phyloP scores from a whole-genome alignment of 2,329 filamentous ascomycete species.

The Penicillium sp. region DNA sequence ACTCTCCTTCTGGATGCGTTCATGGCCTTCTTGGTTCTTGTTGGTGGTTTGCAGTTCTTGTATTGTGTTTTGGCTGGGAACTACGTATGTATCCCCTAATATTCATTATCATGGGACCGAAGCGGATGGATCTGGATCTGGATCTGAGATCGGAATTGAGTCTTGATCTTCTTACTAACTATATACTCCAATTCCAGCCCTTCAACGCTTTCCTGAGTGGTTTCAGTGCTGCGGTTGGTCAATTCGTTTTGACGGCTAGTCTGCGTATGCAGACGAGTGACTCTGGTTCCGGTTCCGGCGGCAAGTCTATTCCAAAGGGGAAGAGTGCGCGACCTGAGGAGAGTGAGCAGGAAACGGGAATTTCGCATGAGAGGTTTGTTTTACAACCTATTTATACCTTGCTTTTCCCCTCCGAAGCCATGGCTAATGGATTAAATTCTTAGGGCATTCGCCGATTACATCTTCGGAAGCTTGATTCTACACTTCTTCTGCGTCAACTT shows the following conservation, averaged over 20 bases:
- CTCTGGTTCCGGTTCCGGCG: constrained; percentile 31
- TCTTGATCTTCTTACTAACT: neutral
- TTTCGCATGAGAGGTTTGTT: constrained; percentile 48
- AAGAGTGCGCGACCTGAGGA: constrained; percentile 30
- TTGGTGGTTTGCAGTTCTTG: constrained; percentile 87
- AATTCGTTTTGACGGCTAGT: constrained; percentile 92
- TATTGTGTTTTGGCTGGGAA: constrained; percentile 93
- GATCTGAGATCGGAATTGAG: neutral
- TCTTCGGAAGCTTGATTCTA: constrained; percentile 91
- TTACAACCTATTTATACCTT: neutral
- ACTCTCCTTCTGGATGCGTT: constrained; percentile 92
- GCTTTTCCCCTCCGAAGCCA: neutral
- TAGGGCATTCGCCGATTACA: constrained; percentile 93
- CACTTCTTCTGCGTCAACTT: constrained; percentile 99
- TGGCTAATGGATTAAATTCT: constrained; percentile 10
- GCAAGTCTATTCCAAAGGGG: constrained; percentile 57
- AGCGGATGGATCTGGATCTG: too few species aligned
- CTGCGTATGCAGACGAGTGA: constrained; percentile 88
- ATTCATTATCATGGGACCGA: neutral
- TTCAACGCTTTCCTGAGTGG: constrained; percentile 99
- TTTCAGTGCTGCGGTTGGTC: constrained; percentile 91
- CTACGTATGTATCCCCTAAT: constrained; percentile 69
- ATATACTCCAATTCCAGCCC: constrained; percentile 60
- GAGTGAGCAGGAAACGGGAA: constrained; percentile 29
- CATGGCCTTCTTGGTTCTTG: constrained; percentile 81